These are phyloP conservation scores for Backusella mclennaniae DNA, from an alignment of 192 early-diverging fungal species.

Conservation along the genomic window DNA sequence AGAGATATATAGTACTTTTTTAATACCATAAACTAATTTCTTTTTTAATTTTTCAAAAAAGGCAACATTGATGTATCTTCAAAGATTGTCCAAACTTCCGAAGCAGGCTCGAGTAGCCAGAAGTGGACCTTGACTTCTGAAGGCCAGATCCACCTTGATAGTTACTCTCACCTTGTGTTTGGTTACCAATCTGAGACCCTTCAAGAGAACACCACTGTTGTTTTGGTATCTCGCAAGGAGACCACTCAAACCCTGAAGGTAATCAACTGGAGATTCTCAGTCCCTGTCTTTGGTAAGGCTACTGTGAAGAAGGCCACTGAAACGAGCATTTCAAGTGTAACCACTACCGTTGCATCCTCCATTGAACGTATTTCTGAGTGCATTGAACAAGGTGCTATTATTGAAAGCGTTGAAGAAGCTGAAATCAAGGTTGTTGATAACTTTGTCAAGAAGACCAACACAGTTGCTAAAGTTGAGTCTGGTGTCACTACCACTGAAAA, in stretches of 20 bases:
- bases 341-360: background rate
- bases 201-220: background rate
- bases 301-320: background rate
- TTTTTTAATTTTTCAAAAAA: background rate
- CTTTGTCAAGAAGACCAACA: slow-evolving; percentile 13
- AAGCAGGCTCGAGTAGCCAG: slow-evolving; percentile 13
- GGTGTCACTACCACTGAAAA: background rate
- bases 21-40: background rate
- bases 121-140: slow-evolving; percentile 25
- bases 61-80: background rate
- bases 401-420: slow-evolving; percentile 13
- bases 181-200: slow-evolving; percentile 13
- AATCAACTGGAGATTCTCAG: slow-evolving; percentile 24
- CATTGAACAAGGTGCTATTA: slow-evolving; percentile 11
- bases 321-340: background rate
- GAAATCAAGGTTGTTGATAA: slow-evolving; percentile 11
- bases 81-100: slow-evolving; percentile 2
- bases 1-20: background rate
- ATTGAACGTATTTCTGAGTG: slow-evolving; percentile 1
- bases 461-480: background rate
- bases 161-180: slow-evolving; percentile 1
- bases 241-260: background rate
- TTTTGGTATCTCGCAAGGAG: slow-evolving; percentile 7
- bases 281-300: slow-evolving; percentile 25
- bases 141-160: slow-evolving; percentile 21